Conservation (phyloP, 2,329 filamentous ascomycete species). For the Penicillium sp. region DNA sequence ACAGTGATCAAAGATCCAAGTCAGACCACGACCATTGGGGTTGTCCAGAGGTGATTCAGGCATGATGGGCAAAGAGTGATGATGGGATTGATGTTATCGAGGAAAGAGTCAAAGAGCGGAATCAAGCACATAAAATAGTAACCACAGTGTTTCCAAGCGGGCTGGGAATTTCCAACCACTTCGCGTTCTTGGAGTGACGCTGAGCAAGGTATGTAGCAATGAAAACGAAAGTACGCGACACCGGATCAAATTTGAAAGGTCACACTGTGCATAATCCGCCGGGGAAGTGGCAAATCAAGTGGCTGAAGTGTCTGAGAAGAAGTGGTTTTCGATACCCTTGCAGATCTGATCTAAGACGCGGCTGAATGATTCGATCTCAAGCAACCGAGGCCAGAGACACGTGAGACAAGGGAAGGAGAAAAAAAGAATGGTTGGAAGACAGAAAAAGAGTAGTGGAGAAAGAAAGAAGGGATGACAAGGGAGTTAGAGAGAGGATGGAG, state of each 20-base stretch:
- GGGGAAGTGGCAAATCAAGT: neutral
- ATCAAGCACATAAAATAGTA: neutral
- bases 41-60: neutral
- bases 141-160: neutral
- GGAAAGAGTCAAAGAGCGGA: neutral
- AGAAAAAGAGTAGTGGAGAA: neutral
- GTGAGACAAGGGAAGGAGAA: neutral
- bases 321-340: neutral
- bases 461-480: neutral
- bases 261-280: neutral
- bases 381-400: neutral
- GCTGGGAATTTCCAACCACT: neutral
- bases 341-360: neutral
- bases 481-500: neutral
- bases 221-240: neutral
- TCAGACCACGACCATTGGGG: constrained; percentile 27
- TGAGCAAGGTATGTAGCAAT: neutral
- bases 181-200: neutral
- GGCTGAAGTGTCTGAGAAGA: neutral
- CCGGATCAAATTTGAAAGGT: neutral
- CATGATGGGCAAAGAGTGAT: neutral
- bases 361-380: neutral
- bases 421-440: neutral
- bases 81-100: neutral
- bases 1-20: constrained; percentile 61